Conservation (phyloP, 1,139 yeast species). For the Candida sanyaensis region DNA sequence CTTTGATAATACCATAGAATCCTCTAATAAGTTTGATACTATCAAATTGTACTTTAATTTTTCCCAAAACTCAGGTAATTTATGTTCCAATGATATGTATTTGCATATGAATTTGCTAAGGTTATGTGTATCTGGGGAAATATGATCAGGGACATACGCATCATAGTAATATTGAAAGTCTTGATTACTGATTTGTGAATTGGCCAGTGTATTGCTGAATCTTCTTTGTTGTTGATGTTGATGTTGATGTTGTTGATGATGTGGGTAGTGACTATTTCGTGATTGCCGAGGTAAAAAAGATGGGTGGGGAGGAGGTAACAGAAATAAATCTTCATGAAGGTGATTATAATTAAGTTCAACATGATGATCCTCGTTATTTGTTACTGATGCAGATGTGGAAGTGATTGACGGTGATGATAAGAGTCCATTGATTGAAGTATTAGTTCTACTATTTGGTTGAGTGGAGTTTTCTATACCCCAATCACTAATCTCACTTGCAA, state of each 20-base stretch:
- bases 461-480: slow-evolving; percentile 44
- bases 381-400: slow-evolving; percentile 7
- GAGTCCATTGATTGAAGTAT: slow-evolving; percentile 1
- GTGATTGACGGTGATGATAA: slow-evolving; percentile 18
- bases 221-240: slow-evolving; percentile 1
- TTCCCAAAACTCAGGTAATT: slow-evolving; percentile 36
- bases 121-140: slow-evolving; percentile 22
- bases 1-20: slow-evolving; percentile 45
- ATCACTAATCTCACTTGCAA: slow-evolving; percentile 30
- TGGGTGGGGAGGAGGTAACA: slow-evolving; percentile 8
- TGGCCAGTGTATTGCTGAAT: not conserved
- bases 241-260: not conserved
- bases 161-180: slow-evolving; percentile 12
- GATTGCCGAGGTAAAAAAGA: slow-evolving; percentile 3
- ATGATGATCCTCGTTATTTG: not conserved
- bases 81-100: slow-evolving; percentile 25
- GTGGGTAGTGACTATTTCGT: not conserved
- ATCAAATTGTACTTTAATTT: slow-evolving; percentile 44
- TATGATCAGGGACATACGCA: slow-evolving; percentile 6
- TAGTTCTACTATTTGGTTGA: slow-evolving; percentile 6
- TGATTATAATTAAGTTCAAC: not conserved
- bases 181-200: not conserved
- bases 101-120: slow-evolving; percentile 29
- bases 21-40: slow-evolving; percentile 43
- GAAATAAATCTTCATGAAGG: slow-evolving; percentile 1